Evolutionary conservation across 345 rosid species (phyloP), one percentile per base, ranked within the genome.

Genomic region (Combretum micranthum): DNA sequence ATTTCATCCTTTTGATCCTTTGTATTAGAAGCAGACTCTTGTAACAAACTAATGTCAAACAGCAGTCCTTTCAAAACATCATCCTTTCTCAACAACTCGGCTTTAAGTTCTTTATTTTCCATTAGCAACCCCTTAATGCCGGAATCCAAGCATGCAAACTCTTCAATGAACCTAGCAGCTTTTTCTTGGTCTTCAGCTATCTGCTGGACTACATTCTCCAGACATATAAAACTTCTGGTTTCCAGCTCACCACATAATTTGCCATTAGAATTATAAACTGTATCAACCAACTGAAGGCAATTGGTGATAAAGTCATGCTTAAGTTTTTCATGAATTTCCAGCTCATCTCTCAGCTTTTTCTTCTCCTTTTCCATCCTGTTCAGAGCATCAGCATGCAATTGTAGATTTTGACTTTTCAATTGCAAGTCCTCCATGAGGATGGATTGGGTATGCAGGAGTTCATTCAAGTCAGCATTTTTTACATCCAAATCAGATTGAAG

Each of bases 1-100:
- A 87, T 73, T 73, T 83, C 84, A 74, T 88, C 97, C 69, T 85
- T 85, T 68, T 78, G 82, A 68, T 93, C 99, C 61, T 69, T 83
- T 16, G 78, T 71, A 60, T 64, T 82, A 53, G 97, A 88, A 57
- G 94, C 89, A 64, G 99, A 86, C 63, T 88, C 99, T 66, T 92
- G 99, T 67, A 92, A 65, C 62, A 86, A 71, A 72, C 94, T 83
- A 54, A 88, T 73, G 73, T 93, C 96, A 78, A 93, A 93, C 66
- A 70, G 75, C 63, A 93, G 64, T 57, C 97, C 99, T 53, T 80
- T 77, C 20, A 88, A 59, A 71, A 93, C 76, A 44, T 85, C 90
- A 64, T 93, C 91, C 64, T 88, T 93, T 78, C 97, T 85, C 50
- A 65, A 63, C 71, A 86, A 63, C 78, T 93, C 94, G 53, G 71